A percentile compares a stretch with the other conserved stretches of the same genome.
phyloP scores from a whole-genome alignment of 148 eudicot species.

The Rhododendron vialii region DNA sequence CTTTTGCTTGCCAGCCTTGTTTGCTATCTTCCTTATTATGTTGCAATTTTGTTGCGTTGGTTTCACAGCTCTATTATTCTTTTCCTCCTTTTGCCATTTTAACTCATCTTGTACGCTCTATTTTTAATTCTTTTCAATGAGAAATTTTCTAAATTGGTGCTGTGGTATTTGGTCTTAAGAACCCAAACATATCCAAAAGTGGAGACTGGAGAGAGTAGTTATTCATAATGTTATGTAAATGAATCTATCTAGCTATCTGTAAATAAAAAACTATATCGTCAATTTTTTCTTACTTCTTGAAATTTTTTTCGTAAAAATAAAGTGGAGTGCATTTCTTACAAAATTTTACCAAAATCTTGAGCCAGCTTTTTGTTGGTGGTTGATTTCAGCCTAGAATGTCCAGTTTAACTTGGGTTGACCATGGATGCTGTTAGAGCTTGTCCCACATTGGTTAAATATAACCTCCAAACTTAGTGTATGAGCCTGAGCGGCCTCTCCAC shows the following conservation, averaged over 20 bases:
- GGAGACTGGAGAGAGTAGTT: background rate
- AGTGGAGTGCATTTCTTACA: background rate
- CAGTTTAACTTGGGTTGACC: background rate
- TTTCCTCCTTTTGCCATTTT: background rate
- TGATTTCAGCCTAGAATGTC: background rate
- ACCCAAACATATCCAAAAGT: background rate
- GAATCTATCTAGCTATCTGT: background rate
- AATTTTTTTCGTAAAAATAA: background rate
- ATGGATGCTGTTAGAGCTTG: background rate
- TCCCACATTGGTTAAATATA: background rate
- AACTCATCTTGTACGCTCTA: background rate
- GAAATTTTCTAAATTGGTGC: background rate
- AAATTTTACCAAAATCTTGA: background rate
- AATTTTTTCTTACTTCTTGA: background rate
- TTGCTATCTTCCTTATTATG: background rate
- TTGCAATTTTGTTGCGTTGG: background rate
- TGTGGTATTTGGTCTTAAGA: background rate
- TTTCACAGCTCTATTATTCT: background rate
- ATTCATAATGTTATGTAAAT: background rate
- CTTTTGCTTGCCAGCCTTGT: conserved; percentile 3
- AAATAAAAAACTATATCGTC: background rate
- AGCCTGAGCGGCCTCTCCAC: background rate
- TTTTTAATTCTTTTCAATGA: background rate
- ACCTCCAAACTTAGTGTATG: background rate
- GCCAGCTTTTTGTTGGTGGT: background rate